Evolutionary conservation across 768 basidiomycete genomes (phyloP), one percentile per base, ranked within the genome.

Genomic region (Rhodotorula diobovata): DNA sequence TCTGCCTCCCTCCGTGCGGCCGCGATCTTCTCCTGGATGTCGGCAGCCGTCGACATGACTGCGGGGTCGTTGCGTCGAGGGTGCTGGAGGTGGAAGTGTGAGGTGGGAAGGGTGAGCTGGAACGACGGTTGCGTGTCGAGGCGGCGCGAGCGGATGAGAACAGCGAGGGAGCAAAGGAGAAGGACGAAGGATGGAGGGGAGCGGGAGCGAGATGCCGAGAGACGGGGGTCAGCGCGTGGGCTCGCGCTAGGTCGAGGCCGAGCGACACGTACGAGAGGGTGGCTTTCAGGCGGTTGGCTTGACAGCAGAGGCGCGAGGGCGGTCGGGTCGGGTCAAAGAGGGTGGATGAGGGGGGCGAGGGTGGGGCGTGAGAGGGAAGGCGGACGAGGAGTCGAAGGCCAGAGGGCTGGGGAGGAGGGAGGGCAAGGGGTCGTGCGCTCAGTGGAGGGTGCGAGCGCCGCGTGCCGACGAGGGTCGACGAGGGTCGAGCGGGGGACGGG

Each of bases 1-100:
- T 98, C 95, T 56, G 93, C 93, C 82, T 98, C 96, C 80, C 96
- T 86, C 77, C 95, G 88, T 68, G 96, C 95, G 63, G 94, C 91
- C 55, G 95, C 92, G 81, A 99, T 98, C 78, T 76, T 77, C 51
- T 77, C 76, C 56, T 77, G 77, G 32, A 78, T 74, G 39, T 78
- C 76, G 54, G 75, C 59, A 14, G 59, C 48, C 32, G 72, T 50
- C 50, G 74, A 71, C 75, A 76, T 76, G 62, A 50, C 60, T 8
- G 32, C 32, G 2, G 6, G 55, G 56, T n/a, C n/a, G 39, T 20
- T 32, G 55, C 30, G 4, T 30, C 60, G 16, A 28, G 50, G 15
- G 21, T 11, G 41, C 37, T 20, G 23, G 45, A 46, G 41, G 43
- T 21, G 39, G 28, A 45, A n/a, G 21, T 32, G 28, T 5, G 56